Evolutionary conservation across 2,329 filamentous ascomycete species (phyloP).

Genomic region (Colletotrichum lindemuthianum): DNA sequence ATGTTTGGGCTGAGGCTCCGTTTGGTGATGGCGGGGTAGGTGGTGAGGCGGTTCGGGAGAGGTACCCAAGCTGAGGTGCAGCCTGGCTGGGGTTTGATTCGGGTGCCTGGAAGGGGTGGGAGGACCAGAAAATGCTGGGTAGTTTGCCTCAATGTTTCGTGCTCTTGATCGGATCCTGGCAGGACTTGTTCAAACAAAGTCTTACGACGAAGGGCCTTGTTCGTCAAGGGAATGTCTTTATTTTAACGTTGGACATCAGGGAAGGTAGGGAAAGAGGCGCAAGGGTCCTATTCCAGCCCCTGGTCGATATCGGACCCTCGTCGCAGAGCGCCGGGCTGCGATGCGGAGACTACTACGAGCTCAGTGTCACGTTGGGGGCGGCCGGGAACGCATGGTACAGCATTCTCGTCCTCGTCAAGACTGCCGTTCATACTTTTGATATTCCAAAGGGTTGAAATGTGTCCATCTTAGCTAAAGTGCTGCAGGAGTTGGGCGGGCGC

Average conservation of each 20-base stretch:
- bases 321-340: constrained; percentile 33
- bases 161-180: too few species aligned
- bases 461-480: too few species aligned
- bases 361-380: background rate
- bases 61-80: background rate
- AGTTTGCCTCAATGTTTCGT: background rate
- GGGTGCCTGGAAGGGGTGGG: background rate
- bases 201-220: background rate
- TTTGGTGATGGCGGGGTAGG: constrained; percentile 18
- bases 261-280: background rate
- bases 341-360: constrained; percentile 3
- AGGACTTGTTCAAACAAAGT: background rate
- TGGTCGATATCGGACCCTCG: constrained; percentile 3
- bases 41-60: background rate
- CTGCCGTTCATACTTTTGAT: too few species aligned
- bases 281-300: background rate
- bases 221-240: background rate
- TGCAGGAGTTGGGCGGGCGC: too few species aligned
- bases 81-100: constrained; percentile 18
- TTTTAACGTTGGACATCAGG: background rate
- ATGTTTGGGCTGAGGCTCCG: constrained; percentile 8
- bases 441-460: too few species aligned
- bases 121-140: background rate
- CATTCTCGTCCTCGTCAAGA: too few species aligned
- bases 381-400: too few species aligned